Evolutionary conservation across 192 early-diverging fungal genomes (phyloP), one percentile per base, ranked within the genome.

Genomic region (Pilaira anomala): DNA sequence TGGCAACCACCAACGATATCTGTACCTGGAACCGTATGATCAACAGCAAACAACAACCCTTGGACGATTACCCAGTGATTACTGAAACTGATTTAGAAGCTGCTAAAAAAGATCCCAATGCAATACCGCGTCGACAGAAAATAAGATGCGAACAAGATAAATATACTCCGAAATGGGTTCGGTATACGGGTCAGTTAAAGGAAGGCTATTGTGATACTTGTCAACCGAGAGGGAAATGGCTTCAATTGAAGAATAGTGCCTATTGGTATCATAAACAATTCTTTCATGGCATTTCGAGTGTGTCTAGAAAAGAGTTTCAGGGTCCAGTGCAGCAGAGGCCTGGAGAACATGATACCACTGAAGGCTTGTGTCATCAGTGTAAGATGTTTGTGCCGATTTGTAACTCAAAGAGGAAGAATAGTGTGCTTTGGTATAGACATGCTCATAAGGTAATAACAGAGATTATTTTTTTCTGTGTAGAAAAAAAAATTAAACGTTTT

Each of bases 181-280:
- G 91, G 50, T 82, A 82, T 69, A 78, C 76, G 12, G 91, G 91
- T 0, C 85, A 86, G 45, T 66, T 79, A 16, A 92, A 91, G 65
- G 91, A 92, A 53, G 91, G 91, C 0, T 88, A 88, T 62, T 93
- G 92, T 76, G 91, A 92, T 50, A 83, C 83, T 11, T 93, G 92
- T 56, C 56, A 77, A 45, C 87, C 90, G 0, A n/a, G n/a, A n/a
- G 91, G 91, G 1, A 88, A 88, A 60, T 93, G 91, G 90, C 80
- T 93, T 40, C 91, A 93, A 69, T 76, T 93, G 14, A 93, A 92
- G 64, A 93, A 93, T 71, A 88, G 86, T 64, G 92, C 92, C 0
- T 93, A 80, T 63, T 93, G 92, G 92, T 93, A 91, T 59, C 90
- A 91, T 69, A 93, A 93, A 76, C 92, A 91, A 78, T 92, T 91